Conservation (phyloP, 73 alveolate genomes). For the Stentor coeruleus region DNA sequence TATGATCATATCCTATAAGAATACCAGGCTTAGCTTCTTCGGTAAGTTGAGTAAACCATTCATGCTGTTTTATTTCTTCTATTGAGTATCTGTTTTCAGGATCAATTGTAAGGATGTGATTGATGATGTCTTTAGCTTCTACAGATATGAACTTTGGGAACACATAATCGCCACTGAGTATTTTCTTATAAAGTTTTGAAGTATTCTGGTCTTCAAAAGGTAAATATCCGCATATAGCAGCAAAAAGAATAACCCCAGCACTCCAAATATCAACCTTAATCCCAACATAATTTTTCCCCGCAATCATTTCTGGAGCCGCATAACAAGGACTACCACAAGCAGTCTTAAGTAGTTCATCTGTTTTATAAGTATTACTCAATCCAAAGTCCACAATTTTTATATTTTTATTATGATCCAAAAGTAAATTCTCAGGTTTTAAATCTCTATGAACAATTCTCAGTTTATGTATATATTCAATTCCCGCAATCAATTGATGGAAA, state of each 20-base stretch:
- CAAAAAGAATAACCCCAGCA: conserved; percentile 79
- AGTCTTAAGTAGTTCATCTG: conserved; percentile 51
- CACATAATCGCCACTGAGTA: conserved; percentile 60
- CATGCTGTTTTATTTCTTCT: not conserved
- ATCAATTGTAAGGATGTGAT: not conserved
- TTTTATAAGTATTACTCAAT: conserved; percentile 55
- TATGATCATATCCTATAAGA: not conserved
- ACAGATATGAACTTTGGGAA: conserved; percentile 55
- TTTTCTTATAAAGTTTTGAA: conserved; percentile 70
- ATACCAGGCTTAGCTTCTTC: not conserved
- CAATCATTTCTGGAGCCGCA: conserved; percentile 88
- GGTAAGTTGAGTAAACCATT: not conserved
- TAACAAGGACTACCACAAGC: conserved; percentile 82
- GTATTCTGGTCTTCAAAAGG: conserved; percentile 84
- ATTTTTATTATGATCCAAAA: conserved; percentile 48
- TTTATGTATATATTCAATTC: conserved; percentile 68
- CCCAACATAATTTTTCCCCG: conserved; percentile 69
- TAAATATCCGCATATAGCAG: conserved; percentile 74
- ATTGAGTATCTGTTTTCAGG: not conserved
- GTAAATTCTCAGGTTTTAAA: conserved; percentile 89
- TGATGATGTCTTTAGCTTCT: conserved; percentile 46
- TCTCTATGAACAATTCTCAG: conserved; percentile 64
- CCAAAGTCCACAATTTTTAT: conserved; percentile 72
- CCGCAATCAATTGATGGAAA: conserved; percentile 75
- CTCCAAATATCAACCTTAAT: conserved; percentile 80